Conservation (phyloP, 2,329 filamentous ascomycete genomes). For the Cercospora sesami region DNA sequence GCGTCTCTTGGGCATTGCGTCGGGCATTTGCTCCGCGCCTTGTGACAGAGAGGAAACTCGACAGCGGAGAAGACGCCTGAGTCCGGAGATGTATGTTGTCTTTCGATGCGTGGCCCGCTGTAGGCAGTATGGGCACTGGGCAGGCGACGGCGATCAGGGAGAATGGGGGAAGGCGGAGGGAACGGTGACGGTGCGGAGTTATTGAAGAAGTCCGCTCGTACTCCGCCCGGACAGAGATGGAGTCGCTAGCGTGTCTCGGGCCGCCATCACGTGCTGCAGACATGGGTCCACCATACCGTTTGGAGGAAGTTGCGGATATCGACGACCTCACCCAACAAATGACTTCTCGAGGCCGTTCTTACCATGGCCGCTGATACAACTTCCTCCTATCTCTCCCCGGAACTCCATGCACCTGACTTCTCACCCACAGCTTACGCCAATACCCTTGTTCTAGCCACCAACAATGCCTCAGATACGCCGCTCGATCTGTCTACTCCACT, state of each 20-base stretch:
- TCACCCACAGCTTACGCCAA: slow-evolving; percentile 82
- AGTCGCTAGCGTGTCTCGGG: background rate
- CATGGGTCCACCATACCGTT: background rate
- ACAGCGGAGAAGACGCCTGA: background rate
- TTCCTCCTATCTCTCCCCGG: slow-evolving; percentile 20
- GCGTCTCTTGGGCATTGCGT: background rate
- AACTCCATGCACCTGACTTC: slow-evolving; percentile 55
- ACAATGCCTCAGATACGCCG: slow-evolving; percentile 85
- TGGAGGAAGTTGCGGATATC: background rate
- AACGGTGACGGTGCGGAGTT: background rate
- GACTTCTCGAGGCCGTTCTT: background rate
- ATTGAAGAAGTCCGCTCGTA: background rate
- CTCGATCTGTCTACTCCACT: slow-evolving; percentile 93
- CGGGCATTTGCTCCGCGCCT: background rate
- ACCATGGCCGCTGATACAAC: slow-evolving; percentile 11
- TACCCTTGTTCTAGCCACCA: slow-evolving; percentile 80
- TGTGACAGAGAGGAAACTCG: background rate
- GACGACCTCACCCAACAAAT: background rate
- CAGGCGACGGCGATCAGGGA: background rate
- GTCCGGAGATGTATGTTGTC: background rate
- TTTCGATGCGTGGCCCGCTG: background rate
- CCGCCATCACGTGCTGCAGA: background rate
- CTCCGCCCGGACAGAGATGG: background rate
- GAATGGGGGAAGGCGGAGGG: background rate
- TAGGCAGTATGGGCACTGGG: background rate